Conservation (phyloP, 257 asterid species). For the Capsicum rhomboideum region DNA sequence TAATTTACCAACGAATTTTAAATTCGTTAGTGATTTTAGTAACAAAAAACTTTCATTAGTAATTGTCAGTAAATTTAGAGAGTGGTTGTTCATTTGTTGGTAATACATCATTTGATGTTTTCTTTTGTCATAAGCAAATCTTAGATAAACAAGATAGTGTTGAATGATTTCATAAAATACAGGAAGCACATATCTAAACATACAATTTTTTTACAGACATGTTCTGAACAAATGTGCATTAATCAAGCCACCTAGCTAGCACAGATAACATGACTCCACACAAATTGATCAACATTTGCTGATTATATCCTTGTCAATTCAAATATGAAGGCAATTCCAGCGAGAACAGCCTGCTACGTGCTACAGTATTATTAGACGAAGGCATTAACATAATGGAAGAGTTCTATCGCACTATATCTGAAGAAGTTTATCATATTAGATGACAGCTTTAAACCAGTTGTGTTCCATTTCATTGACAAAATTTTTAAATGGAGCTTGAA, state of each 20-base stretch:
- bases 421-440: background rate
- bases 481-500: background rate
- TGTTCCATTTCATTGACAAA: background rate
- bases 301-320: no score
- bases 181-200: background rate
- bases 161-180: background rate
- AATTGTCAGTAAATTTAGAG: no score
- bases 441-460: background rate
- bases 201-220: background rate
- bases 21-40: no score
- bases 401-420: background rate
- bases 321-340: slow-evolving; percentile 43
- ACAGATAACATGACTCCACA: background rate
- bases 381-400: background rate
- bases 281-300: background rate
- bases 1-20: no score
- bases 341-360: slow-evolving; percentile 56
- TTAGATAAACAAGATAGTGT: background rate
- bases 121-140: background rate
- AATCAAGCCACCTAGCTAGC: no score
- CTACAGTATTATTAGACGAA: background rate
- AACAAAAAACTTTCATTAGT: no score
- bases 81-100: no score
- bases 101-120: no score
- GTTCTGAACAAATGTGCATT: no score